Base-by-base conservation (phyloP, 75 land plant genomes). In the Sequoia sempervirens region DNA sequence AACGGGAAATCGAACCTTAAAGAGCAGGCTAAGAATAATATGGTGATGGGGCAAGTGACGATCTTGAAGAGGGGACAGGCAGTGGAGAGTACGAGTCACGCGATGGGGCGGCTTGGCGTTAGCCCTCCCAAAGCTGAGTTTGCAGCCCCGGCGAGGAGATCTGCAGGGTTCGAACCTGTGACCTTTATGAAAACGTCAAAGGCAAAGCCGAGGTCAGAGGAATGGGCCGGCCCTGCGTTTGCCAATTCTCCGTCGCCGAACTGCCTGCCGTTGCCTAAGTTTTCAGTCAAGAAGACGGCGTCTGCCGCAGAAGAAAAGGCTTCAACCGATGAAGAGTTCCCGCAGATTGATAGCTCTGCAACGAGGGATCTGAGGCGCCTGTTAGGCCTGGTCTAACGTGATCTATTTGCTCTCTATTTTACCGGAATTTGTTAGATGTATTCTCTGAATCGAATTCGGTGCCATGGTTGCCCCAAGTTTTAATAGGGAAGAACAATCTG, bases 281-380 rank as follows among this genome's bases (percentile, higher is more conserved):
- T 78, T n/a, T 26, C 80, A 0, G 13, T 45, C 5, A 45, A 45
- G 17, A 78, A 78, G 26, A 18, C 45, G 8, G 66, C 26, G 11
- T 2, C 36, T 30, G 12, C 15, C 12, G 13, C 2, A 32, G 36
- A 68, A 28, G 72, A 68, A 68, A 18, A 3, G 23, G 14, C 1
- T 50, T 12, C 12, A 3, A 20, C 0, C 1, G 79, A 28, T 10
- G 32, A 45, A 9, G 46, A 10, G 4, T 8, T 40, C 1, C 50
- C 80, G 10, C 14, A 78, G 28, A 45, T 78, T 3, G 80, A 78
- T 12, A 45, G 41, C 5, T 38, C 18, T 40, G 79, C 45, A 37
- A 75, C 79, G 2, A 75, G 45, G 79, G 79, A 75, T 75, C 79
- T 75, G 46, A 75, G 79, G 46, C 79, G 79, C 41, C 43, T 75